A percentile compares a stretch with the other conserved stretches of the same genome.
These are phyloP conservation scores for Diaporthe capsici DNA, from an alignment of 2,329 filamentous ascomycete genomes.

Conservation along the genomic window DNA sequence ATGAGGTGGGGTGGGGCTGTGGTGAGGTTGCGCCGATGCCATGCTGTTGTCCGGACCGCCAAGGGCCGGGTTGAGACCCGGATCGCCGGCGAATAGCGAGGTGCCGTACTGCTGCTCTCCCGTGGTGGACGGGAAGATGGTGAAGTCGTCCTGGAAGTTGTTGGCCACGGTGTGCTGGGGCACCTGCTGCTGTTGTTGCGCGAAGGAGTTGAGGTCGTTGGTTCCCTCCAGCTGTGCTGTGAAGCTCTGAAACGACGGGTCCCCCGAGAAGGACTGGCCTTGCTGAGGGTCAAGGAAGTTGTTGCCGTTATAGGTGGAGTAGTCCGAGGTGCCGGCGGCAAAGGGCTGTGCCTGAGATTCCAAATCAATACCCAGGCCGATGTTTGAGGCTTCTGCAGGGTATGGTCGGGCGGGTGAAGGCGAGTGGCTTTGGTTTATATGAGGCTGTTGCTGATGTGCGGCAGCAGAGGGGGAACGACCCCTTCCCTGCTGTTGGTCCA, in stretches of 20 bases:
- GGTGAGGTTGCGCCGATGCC: conserved; percentile 68
- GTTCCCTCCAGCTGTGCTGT: conserved; percentile 59
- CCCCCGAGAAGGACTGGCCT: conserved; percentile 56
- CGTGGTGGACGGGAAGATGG: conserved; percentile 73
- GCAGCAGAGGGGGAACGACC: conserved; percentile 74
- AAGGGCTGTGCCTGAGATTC: conserved; percentile 64
- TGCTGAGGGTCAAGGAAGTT: conserved; percentile 66
- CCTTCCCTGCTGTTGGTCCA: conserved; percentile 68
- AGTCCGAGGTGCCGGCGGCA: conserved; percentile 57
- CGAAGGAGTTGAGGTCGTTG: conserved; percentile 58
- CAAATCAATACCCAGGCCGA: conserved; percentile 71
- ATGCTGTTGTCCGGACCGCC: conserved; percentile 65
- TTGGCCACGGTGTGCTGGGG: conserved; percentile 62
- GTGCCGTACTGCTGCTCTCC: conserved; percentile 70
- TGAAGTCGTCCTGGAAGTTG: conserved; percentile 70
- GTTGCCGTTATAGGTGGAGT: conserved; percentile 59
- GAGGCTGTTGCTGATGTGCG: conserved; percentile 65
- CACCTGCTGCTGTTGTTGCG: conserved; percentile 60
- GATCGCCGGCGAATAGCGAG: conserved; percentile 71
- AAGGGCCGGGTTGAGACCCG: conserved; percentile 57
- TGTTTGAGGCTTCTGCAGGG: conserved; percentile 55
- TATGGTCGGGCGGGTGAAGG: conserved; percentile 68
- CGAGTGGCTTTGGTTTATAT: conserved; percentile 76
- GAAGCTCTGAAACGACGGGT: conserved; percentile 59
- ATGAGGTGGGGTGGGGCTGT: conserved; percentile 70